Percentiles rank a stretch among this genome's conserved stretches.
These are phyloP conservation scores for Zarea fungicola DNA, from an alignment of 2,329 filamentous ascomycete species.

Conservation along the genomic window DNA sequence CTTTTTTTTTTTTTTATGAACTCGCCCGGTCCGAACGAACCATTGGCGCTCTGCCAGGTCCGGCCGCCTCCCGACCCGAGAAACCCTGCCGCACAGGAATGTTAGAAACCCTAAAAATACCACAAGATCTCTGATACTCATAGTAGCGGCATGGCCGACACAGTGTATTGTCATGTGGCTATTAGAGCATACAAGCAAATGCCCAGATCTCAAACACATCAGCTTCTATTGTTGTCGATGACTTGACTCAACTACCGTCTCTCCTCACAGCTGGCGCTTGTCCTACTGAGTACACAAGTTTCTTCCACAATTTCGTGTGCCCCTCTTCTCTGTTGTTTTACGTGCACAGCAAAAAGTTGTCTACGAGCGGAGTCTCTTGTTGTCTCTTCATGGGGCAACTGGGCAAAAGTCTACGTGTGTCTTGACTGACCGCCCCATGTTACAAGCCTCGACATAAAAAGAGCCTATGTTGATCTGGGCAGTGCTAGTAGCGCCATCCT, in stretches of 20 bases:
- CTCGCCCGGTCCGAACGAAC: no score
- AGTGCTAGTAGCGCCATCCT: slow-evolving; percentile 3
- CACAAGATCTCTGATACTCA: no score
- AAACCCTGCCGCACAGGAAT: not conserved
- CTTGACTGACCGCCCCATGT: slow-evolving; percentile 6
- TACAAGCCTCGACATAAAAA: not conserved
- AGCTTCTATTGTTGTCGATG: no score
- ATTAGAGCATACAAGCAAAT: no score
- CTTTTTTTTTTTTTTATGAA: no score
- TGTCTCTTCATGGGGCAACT: slow-evolving; percentile 4
- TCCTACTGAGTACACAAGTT: no score
- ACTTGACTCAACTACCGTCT: no score
- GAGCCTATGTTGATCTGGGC: not conserved
- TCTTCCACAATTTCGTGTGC: no score
- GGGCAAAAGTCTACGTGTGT: not conserved
- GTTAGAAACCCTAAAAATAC: not conserved
- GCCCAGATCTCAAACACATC: no score
- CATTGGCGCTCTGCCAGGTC: not conserved
- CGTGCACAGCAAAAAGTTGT: not conserved
- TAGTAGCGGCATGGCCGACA: no score
- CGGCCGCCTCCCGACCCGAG: not conserved
- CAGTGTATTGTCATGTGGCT: no score
- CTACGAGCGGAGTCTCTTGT: not conserved
- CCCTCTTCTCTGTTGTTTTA: slow-evolving; percentile 9
- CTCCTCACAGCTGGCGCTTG: no score